These are phyloP conservation scores for Abelmoschus esculentus DNA, from an alignment of 345 rosid species.

Conservation along the genomic window DNA sequence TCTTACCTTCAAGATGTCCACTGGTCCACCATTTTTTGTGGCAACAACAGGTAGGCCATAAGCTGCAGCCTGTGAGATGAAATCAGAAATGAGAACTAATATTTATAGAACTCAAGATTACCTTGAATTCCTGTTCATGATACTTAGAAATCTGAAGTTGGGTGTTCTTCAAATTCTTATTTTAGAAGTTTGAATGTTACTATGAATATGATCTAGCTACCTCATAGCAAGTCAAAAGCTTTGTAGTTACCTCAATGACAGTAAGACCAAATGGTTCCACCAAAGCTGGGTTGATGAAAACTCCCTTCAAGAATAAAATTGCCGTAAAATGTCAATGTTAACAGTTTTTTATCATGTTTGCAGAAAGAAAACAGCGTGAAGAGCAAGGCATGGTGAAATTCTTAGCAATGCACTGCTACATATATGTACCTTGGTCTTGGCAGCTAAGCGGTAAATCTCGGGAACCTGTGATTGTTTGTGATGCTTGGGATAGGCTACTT, in stretches of 20 bases:
- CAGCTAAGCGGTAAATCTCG: constrained; percentile 60
- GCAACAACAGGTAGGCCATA: constrained; percentile 67
- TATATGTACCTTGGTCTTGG: constrained; percentile 51
- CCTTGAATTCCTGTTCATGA: neutral
- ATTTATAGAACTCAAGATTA: neutral
- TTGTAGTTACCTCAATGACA: constrained; percentile 44
- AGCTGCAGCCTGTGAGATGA: constrained; percentile 49
- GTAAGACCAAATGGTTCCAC: constrained; percentile 76
- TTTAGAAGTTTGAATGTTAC: neutral
- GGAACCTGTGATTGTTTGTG: constrained; percentile 70
- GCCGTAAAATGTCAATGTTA: constrained; percentile 18
- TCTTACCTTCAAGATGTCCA: constrained; percentile 54
- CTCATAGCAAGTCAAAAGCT: neutral
- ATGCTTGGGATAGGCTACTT: constrained; percentile 68
- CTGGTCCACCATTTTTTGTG: constrained; percentile 67
- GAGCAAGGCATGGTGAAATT: constrained; percentile 4
- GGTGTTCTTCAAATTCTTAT: neutral
- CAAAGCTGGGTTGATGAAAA: constrained; percentile 64
- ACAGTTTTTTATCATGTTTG: constrained; percentile 14
- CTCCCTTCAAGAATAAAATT: constrained; percentile 46
- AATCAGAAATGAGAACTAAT: constrained; percentile 7
- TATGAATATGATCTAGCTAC: neutral
- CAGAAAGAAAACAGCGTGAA: neutral
- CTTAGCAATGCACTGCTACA: neutral
- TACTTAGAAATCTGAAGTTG: constrained; percentile 21